Conservation (phyloP, 306 rosid species). For the Pterocarpus macrocarpus region DNA sequence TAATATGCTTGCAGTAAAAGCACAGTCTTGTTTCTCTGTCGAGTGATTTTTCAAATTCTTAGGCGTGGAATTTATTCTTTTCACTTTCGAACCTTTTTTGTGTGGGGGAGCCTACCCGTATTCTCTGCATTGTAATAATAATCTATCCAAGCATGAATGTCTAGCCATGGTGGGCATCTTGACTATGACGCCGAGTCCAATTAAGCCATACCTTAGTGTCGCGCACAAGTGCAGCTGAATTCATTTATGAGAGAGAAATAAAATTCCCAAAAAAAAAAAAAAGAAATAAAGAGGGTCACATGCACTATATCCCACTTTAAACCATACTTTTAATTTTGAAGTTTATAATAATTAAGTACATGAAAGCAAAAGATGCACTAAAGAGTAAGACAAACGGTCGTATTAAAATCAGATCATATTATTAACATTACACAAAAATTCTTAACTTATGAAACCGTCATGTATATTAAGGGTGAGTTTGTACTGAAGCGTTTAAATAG, state of each 20-base stretch:
- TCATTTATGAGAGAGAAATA: background rate
- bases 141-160: background rate
- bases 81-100: background rate
- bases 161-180: slow-evolving; percentile 16
- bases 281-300: background rate
- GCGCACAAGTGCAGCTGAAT: background rate
- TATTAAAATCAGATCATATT: no score
- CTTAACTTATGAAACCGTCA: no score
- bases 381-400: background rate
- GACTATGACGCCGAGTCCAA: slow-evolving; percentile 11
- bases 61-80: slow-evolving; percentile 11
- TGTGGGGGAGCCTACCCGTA: slow-evolving; percentile 4
- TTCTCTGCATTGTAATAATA: slow-evolving; percentile 3
- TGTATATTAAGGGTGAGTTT: no score
- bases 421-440: no score
- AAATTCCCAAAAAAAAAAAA: background rate
- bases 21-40: slow-evolving; percentile 9
- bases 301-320: background rate
- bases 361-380: background rate
- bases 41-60: background rate
- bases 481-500: no score
- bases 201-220: slow-evolving; percentile 18
- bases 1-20: slow-evolving; percentile 5
- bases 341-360: background rate
- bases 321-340: background rate